A percentile compares a stretch with the other conserved stretches of the same genome.
Conservation (phyloP, 768 basidiomycete species). For the Lentinus tigrinus region DNA sequence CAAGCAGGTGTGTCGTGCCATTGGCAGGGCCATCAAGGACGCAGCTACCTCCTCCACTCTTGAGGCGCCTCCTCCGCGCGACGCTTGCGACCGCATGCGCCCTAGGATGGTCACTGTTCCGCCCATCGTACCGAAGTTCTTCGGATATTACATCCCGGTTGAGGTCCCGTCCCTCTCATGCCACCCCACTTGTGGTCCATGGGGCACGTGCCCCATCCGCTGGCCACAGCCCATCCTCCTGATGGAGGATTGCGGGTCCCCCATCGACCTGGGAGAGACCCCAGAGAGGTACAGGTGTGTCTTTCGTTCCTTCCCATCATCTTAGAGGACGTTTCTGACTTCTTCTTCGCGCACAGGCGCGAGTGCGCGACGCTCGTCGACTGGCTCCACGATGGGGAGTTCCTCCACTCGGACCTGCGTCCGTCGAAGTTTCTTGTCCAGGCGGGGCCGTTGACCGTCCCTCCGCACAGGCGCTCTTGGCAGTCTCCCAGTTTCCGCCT, state of each 20-base stretch:
- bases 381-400: slow-evolving; percentile 39
- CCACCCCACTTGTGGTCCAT: not conserved
- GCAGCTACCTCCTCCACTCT: no score
- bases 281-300: slow-evolving; percentile 8
- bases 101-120: not conserved
- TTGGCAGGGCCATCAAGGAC: no score
- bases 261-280: slow-evolving; percentile 25
- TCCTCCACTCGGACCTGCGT: slow-evolving; percentile 40
- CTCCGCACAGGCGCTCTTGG: slow-evolving; percentile 26
- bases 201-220: not conserved
- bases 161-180: not conserved
- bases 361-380: slow-evolving; percentile 32
- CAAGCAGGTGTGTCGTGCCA: no score
- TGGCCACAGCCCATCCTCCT: slow-evolving; percentile 39
- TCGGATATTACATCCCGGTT: slow-evolving; percentile 38
- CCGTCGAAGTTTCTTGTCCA: slow-evolving; percentile 45
- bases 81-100: not conserved
- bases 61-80: not conserved
- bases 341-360: not conserved
- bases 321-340: not conserved
- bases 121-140: slow-evolving; percentile 9
- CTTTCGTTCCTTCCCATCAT: not conserved
- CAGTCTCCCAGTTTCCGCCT: slow-evolving; percentile 39
- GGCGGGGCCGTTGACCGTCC: slow-evolving; percentile 37
- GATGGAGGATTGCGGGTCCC: slow-evolving; percentile 45